These are phyloP conservation scores for Hevea brasiliensis DNA, from an alignment of 345 rosid species.

Conservation along the genomic window DNA sequence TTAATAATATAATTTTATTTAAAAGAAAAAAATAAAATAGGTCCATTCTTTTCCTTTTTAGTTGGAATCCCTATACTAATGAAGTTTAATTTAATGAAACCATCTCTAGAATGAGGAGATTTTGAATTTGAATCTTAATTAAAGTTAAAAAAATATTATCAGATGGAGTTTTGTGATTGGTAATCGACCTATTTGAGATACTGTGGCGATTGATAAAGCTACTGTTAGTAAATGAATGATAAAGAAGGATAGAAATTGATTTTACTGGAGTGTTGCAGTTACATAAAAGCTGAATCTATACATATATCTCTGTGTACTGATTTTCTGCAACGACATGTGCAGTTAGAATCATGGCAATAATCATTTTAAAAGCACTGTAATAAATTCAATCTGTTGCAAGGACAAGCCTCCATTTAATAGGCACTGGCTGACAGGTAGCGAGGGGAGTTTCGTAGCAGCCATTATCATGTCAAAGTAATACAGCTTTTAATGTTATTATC, in stretches of 20 bases:
- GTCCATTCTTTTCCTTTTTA: too few species aligned
- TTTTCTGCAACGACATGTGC: conserved; percentile 1
- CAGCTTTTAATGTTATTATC: conserved; percentile 11
- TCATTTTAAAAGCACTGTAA: conserved; percentile 23
- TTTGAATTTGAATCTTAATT: too few species aligned
- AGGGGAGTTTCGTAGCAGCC: conserved; percentile 19
- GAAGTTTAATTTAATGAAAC: too few species aligned
- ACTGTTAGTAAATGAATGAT: neutral
- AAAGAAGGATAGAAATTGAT: neutral
- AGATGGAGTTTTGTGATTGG: neutral
- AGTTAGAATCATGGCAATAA: conserved; percentile 8
- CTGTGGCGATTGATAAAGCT: too few species aligned
- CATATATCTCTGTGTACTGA: neutral
- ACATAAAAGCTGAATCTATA: conserved; percentile 1
- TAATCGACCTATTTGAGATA: too few species aligned
- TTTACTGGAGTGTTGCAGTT: conserved; percentile 5
- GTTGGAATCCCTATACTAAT: too few species aligned
- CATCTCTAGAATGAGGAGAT: too few species aligned
- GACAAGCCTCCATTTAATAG: conserved; percentile 24
- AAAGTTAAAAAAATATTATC: too few species aligned
- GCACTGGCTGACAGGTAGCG: conserved; percentile 18
- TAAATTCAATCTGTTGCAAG: conserved; percentile 19
- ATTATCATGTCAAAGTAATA: conserved; percentile 7
- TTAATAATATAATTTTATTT: neutral
- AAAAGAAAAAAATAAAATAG: too few species aligned